A percentile compares a stretch with the other conserved stretches of the same genome.
These are phyloP conservation scores for Phytopythium vexans DNA, from an alignment of 352 stramenopile genomes.

Conservation along the genomic window DNA sequence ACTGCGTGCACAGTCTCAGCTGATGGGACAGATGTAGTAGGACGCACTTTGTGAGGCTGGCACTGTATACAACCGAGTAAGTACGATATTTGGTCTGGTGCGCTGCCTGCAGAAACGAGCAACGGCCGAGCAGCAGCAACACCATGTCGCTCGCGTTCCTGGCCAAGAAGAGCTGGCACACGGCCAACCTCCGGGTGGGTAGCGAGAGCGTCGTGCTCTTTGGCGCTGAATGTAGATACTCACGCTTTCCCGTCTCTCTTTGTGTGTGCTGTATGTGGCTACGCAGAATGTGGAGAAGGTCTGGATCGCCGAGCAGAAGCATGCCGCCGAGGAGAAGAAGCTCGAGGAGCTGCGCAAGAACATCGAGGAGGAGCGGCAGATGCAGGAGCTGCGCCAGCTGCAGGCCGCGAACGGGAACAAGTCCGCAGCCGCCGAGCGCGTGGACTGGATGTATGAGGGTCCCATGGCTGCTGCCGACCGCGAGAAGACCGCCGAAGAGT, in stretches of 20 bases:
- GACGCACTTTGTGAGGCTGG: neutral
- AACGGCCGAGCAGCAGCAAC: neutral
- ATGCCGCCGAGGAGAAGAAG: slow-evolving; percentile 92
- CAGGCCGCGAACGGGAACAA: slow-evolving; percentile 86
- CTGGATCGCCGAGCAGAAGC: slow-evolving; percentile 95
- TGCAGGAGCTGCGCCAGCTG: slow-evolving; percentile 93
- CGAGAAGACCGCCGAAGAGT: slow-evolving; percentile 84
- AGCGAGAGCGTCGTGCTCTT: neutral
- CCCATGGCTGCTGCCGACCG: slow-evolving; percentile 69
- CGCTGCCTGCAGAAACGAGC: neutral
- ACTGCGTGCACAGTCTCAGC: no score
- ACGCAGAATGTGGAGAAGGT: slow-evolving; percentile 96
- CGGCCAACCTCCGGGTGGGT: slow-evolving; percentile 89
- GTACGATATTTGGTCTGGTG: neutral
- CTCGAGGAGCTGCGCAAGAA: slow-evolving; percentile 94
- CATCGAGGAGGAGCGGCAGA: slow-evolving; percentile 94
- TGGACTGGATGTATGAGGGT: slow-evolving; percentile 98
- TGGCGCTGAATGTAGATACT: neutral
- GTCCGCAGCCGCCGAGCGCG: slow-evolving; percentile 66
- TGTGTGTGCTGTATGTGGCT: slow-evolving; percentile 7
- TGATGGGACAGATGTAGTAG: no score
- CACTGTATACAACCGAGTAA: neutral
- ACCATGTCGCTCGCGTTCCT: slow-evolving; percentile 91
- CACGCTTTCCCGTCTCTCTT: slow-evolving; percentile 1
- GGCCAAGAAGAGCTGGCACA: slow-evolving; percentile 98